Conservation (phyloP, 169 alveolate species). For the Cardiosporidium cionae region DNA sequence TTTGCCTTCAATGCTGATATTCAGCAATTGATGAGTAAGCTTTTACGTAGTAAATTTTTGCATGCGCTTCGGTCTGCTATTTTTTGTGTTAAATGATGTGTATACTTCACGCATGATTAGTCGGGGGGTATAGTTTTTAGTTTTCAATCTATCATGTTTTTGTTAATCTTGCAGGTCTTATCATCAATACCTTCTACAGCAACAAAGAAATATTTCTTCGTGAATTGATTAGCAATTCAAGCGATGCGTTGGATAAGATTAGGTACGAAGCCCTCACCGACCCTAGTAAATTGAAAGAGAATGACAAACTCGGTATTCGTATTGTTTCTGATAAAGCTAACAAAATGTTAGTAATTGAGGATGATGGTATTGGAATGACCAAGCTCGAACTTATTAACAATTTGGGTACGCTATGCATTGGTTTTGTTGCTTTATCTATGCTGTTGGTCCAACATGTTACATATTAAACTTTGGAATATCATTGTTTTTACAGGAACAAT, state of each 20-base stretch:
- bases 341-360: constrained; percentile 91
- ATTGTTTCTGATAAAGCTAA: constrained; percentile 92
- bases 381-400: constrained; percentile 92
- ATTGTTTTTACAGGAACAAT: too few species aligned
- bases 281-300: constrained; percentile 79
- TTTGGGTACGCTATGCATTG: too few species aligned
- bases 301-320: constrained; percentile 87
- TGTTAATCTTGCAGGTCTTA: constrained; percentile 51
- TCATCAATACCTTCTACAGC: constrained; percentile 98
- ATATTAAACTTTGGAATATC: too few species aligned
- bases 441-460: too few species aligned
- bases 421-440: too few species aligned
- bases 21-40: constrained; percentile 88
- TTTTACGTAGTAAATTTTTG: not conserved
- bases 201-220: constrained; percentile 98
- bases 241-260: constrained; percentile 97
- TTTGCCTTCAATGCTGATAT: constrained; percentile 98
- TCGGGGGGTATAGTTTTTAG: too few species aligned
- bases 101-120: too few species aligned
- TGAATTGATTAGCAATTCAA: constrained; percentile 95
- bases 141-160: constrained; percentile 87
- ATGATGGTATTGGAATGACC: constrained; percentile 98
- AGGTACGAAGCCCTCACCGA: constrained; percentile 95
- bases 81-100: too few species aligned
- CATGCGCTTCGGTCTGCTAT: too few species aligned